These are phyloP conservation scores for Fusarium compactum DNA, from an alignment of 2,329 filamentous ascomycete species.

Conservation along the genomic window DNA sequence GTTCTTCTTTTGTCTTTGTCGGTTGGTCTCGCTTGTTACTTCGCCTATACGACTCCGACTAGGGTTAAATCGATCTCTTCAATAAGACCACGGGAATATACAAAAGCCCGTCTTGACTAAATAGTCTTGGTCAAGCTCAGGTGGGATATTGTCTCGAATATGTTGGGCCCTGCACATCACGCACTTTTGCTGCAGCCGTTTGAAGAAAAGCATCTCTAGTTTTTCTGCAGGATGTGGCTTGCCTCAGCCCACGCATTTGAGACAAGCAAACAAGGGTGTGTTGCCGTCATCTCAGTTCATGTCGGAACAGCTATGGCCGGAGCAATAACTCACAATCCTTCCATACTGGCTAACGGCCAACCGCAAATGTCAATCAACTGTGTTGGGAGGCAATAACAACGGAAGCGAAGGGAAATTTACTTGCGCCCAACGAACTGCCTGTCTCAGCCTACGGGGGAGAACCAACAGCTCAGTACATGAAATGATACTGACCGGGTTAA, in stretches of 20 bases:
- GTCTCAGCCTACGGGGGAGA: constrained; percentile 52
- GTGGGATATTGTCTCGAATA: neutral
- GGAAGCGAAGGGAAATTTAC: constrained; percentile 21
- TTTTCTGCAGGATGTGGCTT: constrained; percentile 31
- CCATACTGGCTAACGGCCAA: constrained; percentile 6
- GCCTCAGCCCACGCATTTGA: constrained; percentile 3
- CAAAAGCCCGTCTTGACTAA: neutral
- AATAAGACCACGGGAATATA: neutral
- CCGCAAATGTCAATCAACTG: constrained; percentile 2
- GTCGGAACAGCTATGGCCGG: neutral
- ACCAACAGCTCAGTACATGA: constrained; percentile 46
- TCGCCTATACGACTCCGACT: constrained; percentile 2
- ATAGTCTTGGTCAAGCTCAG: neutral
- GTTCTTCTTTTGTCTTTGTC: neutral
- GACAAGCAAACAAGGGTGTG: constrained; percentile 25
- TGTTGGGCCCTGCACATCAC: constrained; percentile 20
- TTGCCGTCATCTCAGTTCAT: constrained; percentile 6
- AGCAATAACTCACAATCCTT: neutral
- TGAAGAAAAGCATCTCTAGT: constrained; percentile 12
- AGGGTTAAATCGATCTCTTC: constrained; percentile 15
- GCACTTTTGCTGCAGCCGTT: constrained; percentile 8
- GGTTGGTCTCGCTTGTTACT: constrained; percentile 9
- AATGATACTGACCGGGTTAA: constrained; percentile 35
- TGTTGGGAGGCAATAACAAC: constrained; percentile 1
- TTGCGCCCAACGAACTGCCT: constrained; percentile 24